Evolutionary conservation across 345 rosid genomes (phyloP).

Genomic region (Euphorbia lathyris): DNA sequence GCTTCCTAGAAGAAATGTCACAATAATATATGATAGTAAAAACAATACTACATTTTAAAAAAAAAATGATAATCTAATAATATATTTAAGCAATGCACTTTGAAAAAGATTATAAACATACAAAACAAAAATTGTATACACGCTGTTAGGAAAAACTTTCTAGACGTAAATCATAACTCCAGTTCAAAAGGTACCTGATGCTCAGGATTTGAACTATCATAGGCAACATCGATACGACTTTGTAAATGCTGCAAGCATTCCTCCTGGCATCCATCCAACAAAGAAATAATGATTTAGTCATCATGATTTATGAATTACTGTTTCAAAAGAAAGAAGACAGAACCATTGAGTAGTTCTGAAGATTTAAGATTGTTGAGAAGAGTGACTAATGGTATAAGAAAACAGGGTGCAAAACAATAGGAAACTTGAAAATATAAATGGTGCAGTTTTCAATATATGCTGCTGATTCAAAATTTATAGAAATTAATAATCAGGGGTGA

Average conservation of each 20-base stretch:
- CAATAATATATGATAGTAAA: constrained; percentile 7
- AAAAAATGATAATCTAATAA: background rate
- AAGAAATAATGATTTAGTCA: background rate
- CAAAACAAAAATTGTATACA: background rate
- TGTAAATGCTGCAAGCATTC: constrained; percentile 84
- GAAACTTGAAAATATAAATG: background rate
- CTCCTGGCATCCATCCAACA: constrained; percentile 51
- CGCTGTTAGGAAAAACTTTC: background rate
- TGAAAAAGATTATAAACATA: background rate
- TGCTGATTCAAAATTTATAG: background rate
- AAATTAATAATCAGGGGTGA: background rate
- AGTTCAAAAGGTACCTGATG: constrained; percentile 56
- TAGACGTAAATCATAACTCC: background rate
- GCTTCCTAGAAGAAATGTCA: constrained; percentile 60
- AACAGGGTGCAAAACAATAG: background rate
- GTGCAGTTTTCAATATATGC: background rate
- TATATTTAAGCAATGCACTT: background rate
- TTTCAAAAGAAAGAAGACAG: background rate
- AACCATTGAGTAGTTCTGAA: background rate
- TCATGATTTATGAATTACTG: background rate
- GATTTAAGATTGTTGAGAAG: background rate
- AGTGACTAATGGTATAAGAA: background rate
- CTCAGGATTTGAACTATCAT: constrained; percentile 77
- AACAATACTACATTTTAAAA: background rate
- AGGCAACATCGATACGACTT: constrained; percentile 77